Evolutionary conservation across 1,284 basidiomycete species (phyloP).

Genomic region (Ceratobasidium papillatum): DNA sequence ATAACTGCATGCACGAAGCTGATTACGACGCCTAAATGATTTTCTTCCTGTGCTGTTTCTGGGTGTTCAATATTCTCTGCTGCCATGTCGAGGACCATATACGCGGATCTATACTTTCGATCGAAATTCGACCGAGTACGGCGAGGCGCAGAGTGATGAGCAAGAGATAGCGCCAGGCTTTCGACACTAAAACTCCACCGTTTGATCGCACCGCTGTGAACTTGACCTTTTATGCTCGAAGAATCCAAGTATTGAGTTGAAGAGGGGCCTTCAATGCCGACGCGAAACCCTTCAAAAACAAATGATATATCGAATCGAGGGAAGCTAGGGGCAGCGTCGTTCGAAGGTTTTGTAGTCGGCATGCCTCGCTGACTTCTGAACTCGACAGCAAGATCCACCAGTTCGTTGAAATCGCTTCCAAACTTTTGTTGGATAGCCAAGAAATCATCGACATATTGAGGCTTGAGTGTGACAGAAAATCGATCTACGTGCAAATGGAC

Average conservation of each 20-base stretch:
- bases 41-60: conserved; percentile 42
- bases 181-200: conserved; percentile 72
- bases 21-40: conserved; percentile 60
- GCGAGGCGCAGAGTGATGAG: conserved; percentile 59
- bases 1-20: conserved; percentile 88
- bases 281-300: conserved; percentile 76
- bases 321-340: conserved; percentile 35
- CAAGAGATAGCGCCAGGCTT: conserved; percentile 76
- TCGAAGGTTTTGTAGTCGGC: conserved; percentile 46
- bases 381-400: conserved; percentile 70
- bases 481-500: conserved; percentile 69
- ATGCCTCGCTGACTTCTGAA: conserved; percentile 57
- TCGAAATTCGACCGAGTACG: conserved; percentile 55
- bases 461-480: conserved; percentile 75
- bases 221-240: conserved; percentile 68
- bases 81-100: conserved; percentile 77
- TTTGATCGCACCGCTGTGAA: conserved; percentile 57
- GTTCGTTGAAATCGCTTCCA: conserved; percentile 83
- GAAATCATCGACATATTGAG: conserved; percentile 80
- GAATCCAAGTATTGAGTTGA: conserved; percentile 77
- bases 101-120: conserved; percentile 76
- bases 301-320: conserved; percentile 57
- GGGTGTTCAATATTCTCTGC: conserved; percentile 51
- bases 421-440: conserved; percentile 84
- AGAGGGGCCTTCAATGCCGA: conserved; percentile 75